Evolutionary conservation across 164 flowering plant genomes (phyloP).

Genomic region (Umbellularia californica): DNA sequence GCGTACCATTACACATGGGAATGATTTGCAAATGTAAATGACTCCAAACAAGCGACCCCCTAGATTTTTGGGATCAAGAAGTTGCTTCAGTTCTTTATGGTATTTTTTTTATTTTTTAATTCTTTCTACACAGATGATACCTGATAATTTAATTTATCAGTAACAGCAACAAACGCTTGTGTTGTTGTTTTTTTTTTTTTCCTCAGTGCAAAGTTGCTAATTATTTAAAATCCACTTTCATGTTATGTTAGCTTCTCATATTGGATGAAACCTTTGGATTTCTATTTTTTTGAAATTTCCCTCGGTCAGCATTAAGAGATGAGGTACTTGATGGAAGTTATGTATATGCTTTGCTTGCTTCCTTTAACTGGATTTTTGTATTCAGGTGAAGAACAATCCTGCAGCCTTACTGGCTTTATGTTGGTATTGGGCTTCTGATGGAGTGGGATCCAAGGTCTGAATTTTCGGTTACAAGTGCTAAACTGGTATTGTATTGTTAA

Average conservation of each 20-base stretch:
- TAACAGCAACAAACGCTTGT: too few relatives aligned
- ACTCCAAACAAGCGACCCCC: too few relatives aligned
- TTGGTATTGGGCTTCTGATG: slow-evolving; percentile 97
- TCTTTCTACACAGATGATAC: too few relatives aligned
- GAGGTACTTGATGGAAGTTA: not conserved
- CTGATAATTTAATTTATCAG: too few relatives aligned
- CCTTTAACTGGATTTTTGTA: not conserved
- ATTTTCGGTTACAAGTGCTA: not conserved
- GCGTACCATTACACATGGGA: too few relatives aligned
- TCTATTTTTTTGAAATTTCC: not conserved
- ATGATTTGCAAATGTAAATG: too few relatives aligned
- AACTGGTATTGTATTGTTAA: too few relatives aligned
- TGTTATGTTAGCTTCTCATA: not conserved
- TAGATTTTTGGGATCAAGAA: too few relatives aligned
- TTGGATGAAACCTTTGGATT: not conserved
- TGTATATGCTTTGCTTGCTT: not conserved
- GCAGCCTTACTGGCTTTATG: slow-evolving; percentile 89
- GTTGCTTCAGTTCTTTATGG: too few relatives aligned
- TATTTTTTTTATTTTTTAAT: too few relatives aligned
- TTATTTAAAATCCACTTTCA: not conserved
- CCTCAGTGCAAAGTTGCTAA: too few relatives aligned
- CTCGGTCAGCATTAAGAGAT: not conserved
- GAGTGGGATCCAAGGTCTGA: slow-evolving; percentile 88
- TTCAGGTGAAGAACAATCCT: slow-evolving; percentile 70
- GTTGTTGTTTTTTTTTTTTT: too few relatives aligned